Base-by-base conservation (phyloP, 768 basidiomycete species). In the Cystobasidium ongulense region DNA sequence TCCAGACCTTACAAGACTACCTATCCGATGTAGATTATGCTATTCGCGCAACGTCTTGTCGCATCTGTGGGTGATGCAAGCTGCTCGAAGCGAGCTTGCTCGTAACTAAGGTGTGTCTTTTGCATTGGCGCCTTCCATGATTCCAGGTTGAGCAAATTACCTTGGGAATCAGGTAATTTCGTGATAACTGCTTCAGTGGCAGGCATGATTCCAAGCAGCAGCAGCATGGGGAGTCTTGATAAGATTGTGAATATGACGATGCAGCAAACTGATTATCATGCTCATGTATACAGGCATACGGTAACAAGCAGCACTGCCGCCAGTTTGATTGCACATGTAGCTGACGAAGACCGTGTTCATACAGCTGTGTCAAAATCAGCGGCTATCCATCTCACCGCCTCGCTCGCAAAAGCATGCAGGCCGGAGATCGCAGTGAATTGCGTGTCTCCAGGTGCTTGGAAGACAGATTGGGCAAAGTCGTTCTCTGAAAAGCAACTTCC, bases 61-160 rank as follows among this genome's bases (percentile, higher is more conserved):
- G 35, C 64, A 66, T 50, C 38, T 66, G 18, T 66, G 64, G 64
- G 41, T 66, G 7, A 66, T 66, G 64, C 64, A 66, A 33, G 64
- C 64, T 46, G 64, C 64, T 46, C 35, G 41, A 7, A 18, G 5
- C 21, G 64, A 66, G 43, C 64, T 66, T 8, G 64, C 17, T 18
- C 64, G 64, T 33, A 66, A 66, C 27, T 10, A 66, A 39, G 62
- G 62, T 63, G 23, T 8, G 62, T 27, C 29, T 36, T 33, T 27
- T n/a, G 7, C 54, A 33, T 41, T 41, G 39, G 18, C 39, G n/a
- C n/a, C n/a, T n/a, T n/a, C n/a, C n/a, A n/a, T n/a, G n/a, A n/a
- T n/a, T n/a, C n/a, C n/a, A n/a, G n/a, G n/a, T n/a, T n/a, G n/a
- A n/a, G n/a, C n/a, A n/a, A n/a, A 18, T 41, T 57, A 15, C n/a